Conservation (phyloP, 495 filamentous ascomycete genomes). For the Jackrogersella multiformis region DNA sequence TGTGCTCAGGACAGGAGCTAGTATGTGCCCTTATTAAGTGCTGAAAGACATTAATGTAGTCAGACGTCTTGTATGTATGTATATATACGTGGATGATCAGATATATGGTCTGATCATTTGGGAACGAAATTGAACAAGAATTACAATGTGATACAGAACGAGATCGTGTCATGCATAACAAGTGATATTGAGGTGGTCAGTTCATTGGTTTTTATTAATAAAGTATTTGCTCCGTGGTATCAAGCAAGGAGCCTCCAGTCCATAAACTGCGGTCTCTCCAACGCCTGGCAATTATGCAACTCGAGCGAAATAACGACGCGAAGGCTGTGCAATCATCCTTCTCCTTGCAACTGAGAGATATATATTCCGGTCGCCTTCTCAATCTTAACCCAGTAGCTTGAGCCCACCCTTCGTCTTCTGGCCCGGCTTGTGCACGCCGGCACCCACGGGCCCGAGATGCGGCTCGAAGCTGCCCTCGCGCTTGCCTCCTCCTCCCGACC, state of each 20-base stretch:
- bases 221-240: neutral
- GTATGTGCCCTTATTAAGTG: neutral
- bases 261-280: constrained; percentile 2
- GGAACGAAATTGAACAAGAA: neutral
- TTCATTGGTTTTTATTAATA: constrained; percentile 9
- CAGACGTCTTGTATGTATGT: neutral
- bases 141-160: neutral
- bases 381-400: constrained; percentile 75
- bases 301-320: neutral
- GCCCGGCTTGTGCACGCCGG: constrained; percentile 78
- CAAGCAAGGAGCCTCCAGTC: neutral
- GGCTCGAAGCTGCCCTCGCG: constrained; percentile 53
- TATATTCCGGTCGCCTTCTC: neutral
- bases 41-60: neutral
- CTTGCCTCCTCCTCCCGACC: constrained; percentile 39
- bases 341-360: neutral
- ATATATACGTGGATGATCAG: neutral
- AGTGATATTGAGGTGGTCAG: neutral
- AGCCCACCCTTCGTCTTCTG: constrained; percentile 82
- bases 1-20: constrained; percentile 1
- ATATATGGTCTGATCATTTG: no score
- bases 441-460: constrained; percentile 59
- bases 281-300: constrained; percentile 14
- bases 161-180: neutral
- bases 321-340: neutral